A percentile compares a stretch with the other conserved stretches of the same genome.
Evolutionary conservation across 192 early-diverging fungal genomes (phyloP).

Genomic region (Geranomyces michiganensis): DNA sequence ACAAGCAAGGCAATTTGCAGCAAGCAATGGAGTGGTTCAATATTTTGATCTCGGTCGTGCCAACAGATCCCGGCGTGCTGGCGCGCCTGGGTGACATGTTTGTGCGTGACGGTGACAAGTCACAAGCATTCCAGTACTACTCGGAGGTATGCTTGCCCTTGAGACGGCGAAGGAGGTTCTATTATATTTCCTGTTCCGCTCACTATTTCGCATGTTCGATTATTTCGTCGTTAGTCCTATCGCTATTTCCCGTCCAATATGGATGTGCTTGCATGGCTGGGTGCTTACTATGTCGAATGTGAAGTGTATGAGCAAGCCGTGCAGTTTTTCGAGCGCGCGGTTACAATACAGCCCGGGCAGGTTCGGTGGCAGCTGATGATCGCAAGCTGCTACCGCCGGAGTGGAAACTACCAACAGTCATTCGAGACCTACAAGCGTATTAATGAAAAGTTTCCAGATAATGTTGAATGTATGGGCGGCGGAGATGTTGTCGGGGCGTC

Average conservation of each 20-base stretch:
- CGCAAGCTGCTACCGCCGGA: conserved; percentile 54
- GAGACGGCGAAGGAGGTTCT: not conserved
- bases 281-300: conserved; percentile 66
- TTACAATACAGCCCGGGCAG: conserved; percentile 52
- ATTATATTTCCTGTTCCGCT: not conserved
- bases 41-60: conserved; percentile 62
- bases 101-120: conserved; percentile 55
- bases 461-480: conserved; percentile 51
- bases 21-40: conserved; percentile 67
- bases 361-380: conserved; percentile 66
- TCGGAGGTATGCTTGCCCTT: conserved; percentile 47
- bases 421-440: conserved; percentile 61
- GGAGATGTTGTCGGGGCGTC: conserved; percentile 4
- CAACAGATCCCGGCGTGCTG: conserved; percentile 60
- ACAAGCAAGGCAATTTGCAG: conserved; percentile 50
- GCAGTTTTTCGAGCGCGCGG: conserved; percentile 60
- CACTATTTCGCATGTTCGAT: not conserved
- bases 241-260: conserved; percentile 61
- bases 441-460: conserved; percentile 60
- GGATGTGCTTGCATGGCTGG: conserved; percentile 62
- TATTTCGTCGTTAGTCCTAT: conserved; percentile 44
- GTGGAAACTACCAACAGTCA: conserved; percentile 59
- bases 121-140: conserved; percentile 66
- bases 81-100: conserved; percentile 56
- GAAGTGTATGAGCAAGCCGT: conserved; percentile 65